These are phyloP conservation scores for Volvox reticuliferus DNA, from an alignment of 139 green algal genomes.

Conservation along the genomic window DNA sequence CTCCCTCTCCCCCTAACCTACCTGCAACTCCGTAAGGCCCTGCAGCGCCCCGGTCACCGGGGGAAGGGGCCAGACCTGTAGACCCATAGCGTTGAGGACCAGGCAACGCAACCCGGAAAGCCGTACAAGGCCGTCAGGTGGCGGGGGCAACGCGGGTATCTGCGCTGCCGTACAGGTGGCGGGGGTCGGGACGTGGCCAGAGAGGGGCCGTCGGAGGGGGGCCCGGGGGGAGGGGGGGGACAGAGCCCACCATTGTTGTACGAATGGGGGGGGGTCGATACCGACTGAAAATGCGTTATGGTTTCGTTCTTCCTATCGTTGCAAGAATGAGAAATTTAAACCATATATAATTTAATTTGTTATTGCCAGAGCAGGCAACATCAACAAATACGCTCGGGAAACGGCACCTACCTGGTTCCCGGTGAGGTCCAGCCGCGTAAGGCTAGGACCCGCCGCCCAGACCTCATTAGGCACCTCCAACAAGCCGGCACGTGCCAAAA, in stretches of 20 bases:
- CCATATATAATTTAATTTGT: too few relatives aligned
- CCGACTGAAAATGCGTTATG: too few relatives aligned
- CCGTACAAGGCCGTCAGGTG: slow-evolving; percentile 21
- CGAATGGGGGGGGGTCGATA: too few relatives aligned
- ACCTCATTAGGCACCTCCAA: slow-evolving; percentile 45
- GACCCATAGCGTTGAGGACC: slow-evolving; percentile 43
- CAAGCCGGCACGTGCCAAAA: slow-evolving; percentile 43
- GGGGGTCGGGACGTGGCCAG: too few relatives aligned
- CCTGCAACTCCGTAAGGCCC: slow-evolving; percentile 49
- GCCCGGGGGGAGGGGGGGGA: too few relatives aligned
- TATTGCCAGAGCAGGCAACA: neutral
- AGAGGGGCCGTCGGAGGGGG: too few relatives aligned
- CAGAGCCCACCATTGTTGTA: too few relatives aligned
- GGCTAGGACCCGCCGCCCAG: neutral
- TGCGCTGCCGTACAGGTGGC: neutral
- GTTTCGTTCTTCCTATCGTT: too few relatives aligned
- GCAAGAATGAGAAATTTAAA: too few relatives aligned
- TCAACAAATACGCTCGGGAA: too few relatives aligned
- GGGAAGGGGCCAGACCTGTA: slow-evolving; percentile 57
- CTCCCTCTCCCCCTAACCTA: neutral
- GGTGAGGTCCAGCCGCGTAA: slow-evolving; percentile 52
- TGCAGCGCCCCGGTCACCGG: slow-evolving; percentile 14
- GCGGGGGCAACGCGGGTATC: neutral
- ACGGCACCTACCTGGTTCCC: slow-evolving; percentile 48
- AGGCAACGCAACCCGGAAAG: slow-evolving; percentile 37